These are phyloP conservation scores for Barnettozyma hawaiiensis DNA, from an alignment of 1,139 yeast species.

Conservation along the genomic window DNA sequence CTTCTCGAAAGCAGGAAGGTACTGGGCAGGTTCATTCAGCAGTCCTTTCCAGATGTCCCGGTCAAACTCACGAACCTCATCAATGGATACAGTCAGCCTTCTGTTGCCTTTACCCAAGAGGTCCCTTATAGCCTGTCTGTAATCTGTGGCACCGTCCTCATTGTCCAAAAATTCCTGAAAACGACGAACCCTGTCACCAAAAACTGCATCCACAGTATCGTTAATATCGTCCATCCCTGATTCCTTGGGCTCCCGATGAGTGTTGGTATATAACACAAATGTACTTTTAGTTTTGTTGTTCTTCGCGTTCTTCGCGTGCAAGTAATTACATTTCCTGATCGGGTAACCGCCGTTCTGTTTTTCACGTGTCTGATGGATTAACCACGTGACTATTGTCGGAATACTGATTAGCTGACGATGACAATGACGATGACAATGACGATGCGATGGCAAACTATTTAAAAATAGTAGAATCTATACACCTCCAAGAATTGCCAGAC, in stretches of 20 bases:
- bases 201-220: constrained; percentile 38
- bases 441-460: too few relatives aligned
- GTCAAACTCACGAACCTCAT: constrained; percentile 84
- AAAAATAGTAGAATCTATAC: too few relatives aligned
- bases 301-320: constrained; percentile 5
- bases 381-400: background rate
- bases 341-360: constrained; percentile 7
- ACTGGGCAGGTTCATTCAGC: constrained; percentile 74
- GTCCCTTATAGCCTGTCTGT: constrained; percentile 62
- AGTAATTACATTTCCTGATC: constrained; percentile 12
- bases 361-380: background rate
- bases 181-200: constrained; percentile 77
- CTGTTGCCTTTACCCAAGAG: constrained; percentile 64
- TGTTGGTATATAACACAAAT: too few relatives aligned
- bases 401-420: background rate
- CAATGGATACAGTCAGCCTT: constrained; percentile 72
- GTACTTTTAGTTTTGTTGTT: too few relatives aligned
- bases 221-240: constrained; percentile 22
- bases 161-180: constrained; percentile 85
- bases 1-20: constrained; percentile 80
- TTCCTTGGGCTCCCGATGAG: background rate
- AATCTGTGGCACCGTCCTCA: constrained; percentile 45
- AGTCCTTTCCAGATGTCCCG: constrained; percentile 74
- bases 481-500: background rate
- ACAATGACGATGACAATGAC: background rate